A percentile compares a stretch with the other conserved stretches of the same genome.
Evolutionary conservation across 352 stramenopile species (phyloP).

Genomic region (Pythium dissotocum): DNA sequence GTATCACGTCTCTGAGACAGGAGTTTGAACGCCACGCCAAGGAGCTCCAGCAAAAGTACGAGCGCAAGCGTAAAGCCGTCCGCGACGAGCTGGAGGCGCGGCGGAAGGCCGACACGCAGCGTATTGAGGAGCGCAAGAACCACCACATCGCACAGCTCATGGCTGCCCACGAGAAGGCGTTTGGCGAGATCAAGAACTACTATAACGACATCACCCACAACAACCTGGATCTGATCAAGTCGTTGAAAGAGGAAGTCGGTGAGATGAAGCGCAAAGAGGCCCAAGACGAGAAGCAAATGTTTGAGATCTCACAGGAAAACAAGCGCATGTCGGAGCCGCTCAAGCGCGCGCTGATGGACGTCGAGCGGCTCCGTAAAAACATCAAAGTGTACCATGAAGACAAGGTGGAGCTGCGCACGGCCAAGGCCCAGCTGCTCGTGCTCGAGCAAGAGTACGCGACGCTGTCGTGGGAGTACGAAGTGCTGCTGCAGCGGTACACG

Average conservation of each 20-base stretch:
- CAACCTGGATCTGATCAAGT: conserved; percentile 96
- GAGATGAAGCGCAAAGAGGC: conserved; percentile 95
- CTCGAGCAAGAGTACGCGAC: conserved; percentile 89
- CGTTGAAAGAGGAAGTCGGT: conserved; percentile 93
- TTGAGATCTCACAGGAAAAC: conserved; percentile 95
- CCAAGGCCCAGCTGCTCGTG: conserved; percentile 77
- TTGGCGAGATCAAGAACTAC: conserved; percentile 96
- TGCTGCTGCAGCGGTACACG: conserved; percentile 88
- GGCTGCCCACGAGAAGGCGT: conserved; percentile 92
- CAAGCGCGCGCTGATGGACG: conserved; percentile 82
- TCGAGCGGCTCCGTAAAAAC: conserved; percentile 68
- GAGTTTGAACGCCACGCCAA: conserved; percentile 92
- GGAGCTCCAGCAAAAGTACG: conserved; percentile 90
- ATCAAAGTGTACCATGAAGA: conserved; percentile 73
- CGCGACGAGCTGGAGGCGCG: conserved; percentile 80
- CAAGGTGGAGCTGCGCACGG: conserved; percentile 59
- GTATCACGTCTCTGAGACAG: conserved; percentile 89
- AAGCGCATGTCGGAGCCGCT: conserved; percentile 94
- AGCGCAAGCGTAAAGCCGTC: conserved; percentile 75
- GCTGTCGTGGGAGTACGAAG: conserved; percentile 93
- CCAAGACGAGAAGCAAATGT: conserved; percentile 93
- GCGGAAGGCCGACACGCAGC: conserved; percentile 83
- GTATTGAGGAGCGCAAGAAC: conserved; percentile 94
- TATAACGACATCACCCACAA: conserved; percentile 98
- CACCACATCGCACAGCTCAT: conserved; percentile 92